Conservation (phyloP, 345 rosid species). For the Eucalyptus cladocalyx region DNA sequence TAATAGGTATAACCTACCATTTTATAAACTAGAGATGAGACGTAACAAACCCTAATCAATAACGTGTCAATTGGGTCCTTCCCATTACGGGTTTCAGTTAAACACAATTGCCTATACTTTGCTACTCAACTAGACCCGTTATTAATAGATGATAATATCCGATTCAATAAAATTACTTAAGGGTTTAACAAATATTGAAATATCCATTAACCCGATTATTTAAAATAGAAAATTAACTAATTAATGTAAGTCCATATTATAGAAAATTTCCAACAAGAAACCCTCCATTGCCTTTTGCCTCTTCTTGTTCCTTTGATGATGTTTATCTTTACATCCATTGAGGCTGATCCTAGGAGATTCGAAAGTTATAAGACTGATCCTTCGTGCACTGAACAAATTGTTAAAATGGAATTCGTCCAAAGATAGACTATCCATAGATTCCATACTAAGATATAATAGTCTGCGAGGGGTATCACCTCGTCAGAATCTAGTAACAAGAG, state of each 20-base stretch:
- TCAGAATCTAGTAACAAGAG: not conserved
- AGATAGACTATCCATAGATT: not conserved
- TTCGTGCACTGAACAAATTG: not conserved
- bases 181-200: too few species aligned
- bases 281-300: not conserved
- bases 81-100: too few species aligned
- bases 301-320: not conserved
- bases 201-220: too few species aligned
- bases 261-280: not conserved
- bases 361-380: not conserved
- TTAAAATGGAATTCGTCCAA: not conserved
- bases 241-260: too few species aligned
- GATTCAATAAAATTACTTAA: too few species aligned
- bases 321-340: not conserved
- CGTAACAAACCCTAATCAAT: fast-evolving
- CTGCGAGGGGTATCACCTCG: not conserved
- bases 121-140: fast-evolving
- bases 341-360: not conserved
- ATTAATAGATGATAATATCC: too few species aligned
- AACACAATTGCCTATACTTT: too few species aligned
- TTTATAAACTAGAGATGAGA: too few species aligned
- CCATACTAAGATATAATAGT: not conserved
- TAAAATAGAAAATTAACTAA: too few species aligned
- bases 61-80: fast-evolving
- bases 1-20: fast-evolving